Base-by-base conservation (phyloP, 2,329 filamentous ascomycete species). In the Trichoderma cornu-damae region DNA sequence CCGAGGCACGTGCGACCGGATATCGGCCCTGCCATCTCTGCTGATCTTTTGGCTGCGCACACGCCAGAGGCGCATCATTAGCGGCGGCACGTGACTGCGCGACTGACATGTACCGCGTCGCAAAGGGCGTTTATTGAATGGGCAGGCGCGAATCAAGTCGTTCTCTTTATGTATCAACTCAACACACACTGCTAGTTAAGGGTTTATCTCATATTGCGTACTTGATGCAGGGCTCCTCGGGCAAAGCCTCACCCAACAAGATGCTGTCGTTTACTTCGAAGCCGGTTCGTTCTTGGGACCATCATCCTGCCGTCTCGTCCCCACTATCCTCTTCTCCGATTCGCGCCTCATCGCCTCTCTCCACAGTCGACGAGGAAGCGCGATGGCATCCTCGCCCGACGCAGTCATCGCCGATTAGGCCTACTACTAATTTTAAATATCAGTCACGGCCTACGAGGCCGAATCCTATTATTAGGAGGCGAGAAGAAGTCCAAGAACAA, bases 401-500 rank as follows among this genome's bases (percentile, higher is more conserved):
- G 4, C 76, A 77, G 59, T 79, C 76, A 2, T 79, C 77, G 3
- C 76, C 76, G 5, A 72, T 76, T 26, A 64, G 69, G 44, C 67
- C 71, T 8, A n/a, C n/a, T n/a, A n/a, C 64, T 69, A 73, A 71
- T 26, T 78, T 75, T 68, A 80, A 75, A 58, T 86, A 77, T 63
- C 76, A 81, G 26, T 73, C 80, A 60, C 78, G 83, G 14, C 74
- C 76, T 12, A 72, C 78, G 54, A 86, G 86, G 60, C 77, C 79
- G 34, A 89, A 87, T 60, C 87, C 86, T 0, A 65, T 87, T 6
- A 72, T 85, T 16, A 79, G 81, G 62, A 80, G 73, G 60, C 78
- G 82, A 50, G 82, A 90, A 67, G 82, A 82, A 16, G 76, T 77
- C 0, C 82, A 84, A 56, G 85, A 89, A 67, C 76, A 80, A 54